These are phyloP conservation scores for Bretschneidera sinensis DNA, from an alignment of 345 rosid species.

Conservation along the genomic window DNA sequence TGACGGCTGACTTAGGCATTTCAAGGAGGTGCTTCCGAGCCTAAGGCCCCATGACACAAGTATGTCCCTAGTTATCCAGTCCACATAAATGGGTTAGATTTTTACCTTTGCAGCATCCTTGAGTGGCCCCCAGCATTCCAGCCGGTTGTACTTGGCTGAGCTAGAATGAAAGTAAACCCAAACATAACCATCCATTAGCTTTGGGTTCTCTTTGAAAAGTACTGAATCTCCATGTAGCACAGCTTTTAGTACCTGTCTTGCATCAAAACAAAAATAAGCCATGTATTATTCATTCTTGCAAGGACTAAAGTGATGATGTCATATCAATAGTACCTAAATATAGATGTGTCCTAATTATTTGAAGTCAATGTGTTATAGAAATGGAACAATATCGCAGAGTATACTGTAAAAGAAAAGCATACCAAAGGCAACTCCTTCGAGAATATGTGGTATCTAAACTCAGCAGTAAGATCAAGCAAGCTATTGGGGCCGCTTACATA, in stretches of 20 bases:
- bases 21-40: not conserved
- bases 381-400: too few relatives aligned
- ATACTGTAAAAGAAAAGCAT: slow-evolving; percentile 14
- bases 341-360: not conserved
- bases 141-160: slow-evolving; percentile 54
- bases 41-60: not conserved
- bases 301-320: not conserved
- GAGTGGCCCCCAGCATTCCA: slow-evolving; percentile 86
- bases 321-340: not conserved
- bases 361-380: too few relatives aligned
- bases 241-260: slow-evolving; percentile 68
- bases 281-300: not conserved
- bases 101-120: slow-evolving; percentile 70
- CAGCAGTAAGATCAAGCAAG: slow-evolving; percentile 68
- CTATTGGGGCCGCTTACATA: slow-evolving; percentile 75
- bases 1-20: too few relatives aligned
- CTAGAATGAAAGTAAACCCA: slow-evolving; percentile 87
- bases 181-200: slow-evolving; percentile 60
- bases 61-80: not conserved
- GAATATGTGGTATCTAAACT: slow-evolving; percentile 85
- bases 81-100: not conserved
- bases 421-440: slow-evolving; percentile 92
- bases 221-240: slow-evolving; percentile 72
- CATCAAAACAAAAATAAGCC: slow-evolving; percentile 3
- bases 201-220: slow-evolving; percentile 63